Conservation (phyloP, 2,329 filamentous ascomycete species). For the Pseudogymnoascus sp. region DNA sequence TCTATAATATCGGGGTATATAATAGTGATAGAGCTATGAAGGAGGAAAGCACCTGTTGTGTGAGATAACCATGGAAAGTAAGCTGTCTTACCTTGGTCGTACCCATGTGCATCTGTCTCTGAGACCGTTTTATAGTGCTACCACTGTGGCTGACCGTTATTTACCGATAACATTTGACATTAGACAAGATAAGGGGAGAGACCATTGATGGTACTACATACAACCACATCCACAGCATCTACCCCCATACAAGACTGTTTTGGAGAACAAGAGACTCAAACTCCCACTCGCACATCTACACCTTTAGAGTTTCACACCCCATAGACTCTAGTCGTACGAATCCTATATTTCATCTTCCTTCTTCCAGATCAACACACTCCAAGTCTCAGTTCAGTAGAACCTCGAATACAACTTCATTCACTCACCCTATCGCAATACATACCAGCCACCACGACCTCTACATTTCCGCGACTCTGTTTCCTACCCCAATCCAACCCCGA, state of each 20-base stretch:
- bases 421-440: neutral
- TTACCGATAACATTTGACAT: neutral
- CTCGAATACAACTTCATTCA: neutral
- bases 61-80: neutral
- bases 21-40: neutral
- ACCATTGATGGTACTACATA: conserved; percentile 4
- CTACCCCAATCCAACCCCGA: neutral
- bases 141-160: neutral
- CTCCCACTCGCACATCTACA: conserved; percentile 1
- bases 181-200: neutral
- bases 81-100: neutral
- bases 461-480: neutral
- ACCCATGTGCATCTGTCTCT: neutral
- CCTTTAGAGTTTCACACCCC: conserved; percentile 2
- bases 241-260: neutral
- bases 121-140: conserved; percentile 3
- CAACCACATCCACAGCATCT: neutral
- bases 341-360: neutral
- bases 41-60: neutral
- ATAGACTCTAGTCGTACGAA: neutral
- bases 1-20: neutral
- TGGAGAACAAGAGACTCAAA: neutral
- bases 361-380: neutral
- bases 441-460: neutral
- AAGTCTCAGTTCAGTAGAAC: neutral